These are phyloP conservation scores for Pyrenophora seminiperda DNA, from an alignment of 2,329 filamentous ascomycete species.

Conservation along the genomic window DNA sequence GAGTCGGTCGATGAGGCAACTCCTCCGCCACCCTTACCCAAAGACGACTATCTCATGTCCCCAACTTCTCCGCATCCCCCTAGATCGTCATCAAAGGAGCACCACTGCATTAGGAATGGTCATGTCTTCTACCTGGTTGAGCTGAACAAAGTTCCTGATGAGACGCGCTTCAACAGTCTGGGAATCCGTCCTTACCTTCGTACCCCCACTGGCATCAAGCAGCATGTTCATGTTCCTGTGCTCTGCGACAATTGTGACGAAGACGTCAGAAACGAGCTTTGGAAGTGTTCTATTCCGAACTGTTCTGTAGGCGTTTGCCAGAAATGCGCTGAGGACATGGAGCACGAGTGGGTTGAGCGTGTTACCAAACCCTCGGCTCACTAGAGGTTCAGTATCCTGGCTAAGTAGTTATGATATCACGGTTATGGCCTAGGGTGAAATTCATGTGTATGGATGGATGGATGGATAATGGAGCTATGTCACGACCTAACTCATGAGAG, in stretches of 20 bases:
- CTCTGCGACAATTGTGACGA: slow-evolving; percentile 27
- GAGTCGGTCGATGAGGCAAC: slow-evolving; percentile 27
- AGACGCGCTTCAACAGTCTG: slow-evolving; percentile 21
- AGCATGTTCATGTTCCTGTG: slow-evolving; percentile 26
- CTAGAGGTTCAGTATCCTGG: background rate
- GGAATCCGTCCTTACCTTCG: slow-evolving; percentile 23
- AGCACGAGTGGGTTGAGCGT: slow-evolving; percentile 22
- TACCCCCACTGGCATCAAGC: slow-evolving; percentile 14
- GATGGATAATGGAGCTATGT: no score
- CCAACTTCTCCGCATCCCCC: slow-evolving; percentile 2
- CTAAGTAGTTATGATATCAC: background rate
- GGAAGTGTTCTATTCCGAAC: slow-evolving; percentile 27
- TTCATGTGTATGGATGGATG: background rate
- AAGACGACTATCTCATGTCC: slow-evolving; percentile 11
- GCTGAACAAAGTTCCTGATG: slow-evolving; percentile 22
- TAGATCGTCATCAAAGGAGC: slow-evolving; percentile 14
- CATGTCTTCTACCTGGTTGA: slow-evolving; percentile 29
- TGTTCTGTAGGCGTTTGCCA: slow-evolving; percentile 27
- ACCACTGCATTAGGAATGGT: slow-evolving; percentile 27
- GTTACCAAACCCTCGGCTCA: slow-evolving; percentile 5
- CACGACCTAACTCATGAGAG: no score
- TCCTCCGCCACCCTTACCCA: slow-evolving; percentile 28
- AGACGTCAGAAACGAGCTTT: slow-evolving; percentile 23
- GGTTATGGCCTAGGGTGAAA: no score
- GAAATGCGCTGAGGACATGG: slow-evolving; percentile 25